phyloP scores from a whole-genome alignment of 768 basidiomycete genomes.

The Suillus bovinus region DNA sequence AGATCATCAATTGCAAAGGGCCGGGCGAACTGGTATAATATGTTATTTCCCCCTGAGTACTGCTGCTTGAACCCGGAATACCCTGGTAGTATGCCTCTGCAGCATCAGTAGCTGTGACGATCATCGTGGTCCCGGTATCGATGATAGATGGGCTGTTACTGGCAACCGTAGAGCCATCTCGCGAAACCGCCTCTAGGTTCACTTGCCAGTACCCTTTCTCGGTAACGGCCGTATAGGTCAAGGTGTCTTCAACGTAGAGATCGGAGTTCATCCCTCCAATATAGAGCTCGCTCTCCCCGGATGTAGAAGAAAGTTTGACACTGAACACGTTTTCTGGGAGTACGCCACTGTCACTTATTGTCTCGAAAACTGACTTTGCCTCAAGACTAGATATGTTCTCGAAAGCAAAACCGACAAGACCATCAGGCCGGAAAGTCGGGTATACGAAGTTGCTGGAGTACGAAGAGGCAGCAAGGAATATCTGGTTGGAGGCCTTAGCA shows the following conservation, averaged over 20 bases:
- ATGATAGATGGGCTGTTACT: conserved; percentile 32
- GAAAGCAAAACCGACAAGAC: conserved; percentile 47
- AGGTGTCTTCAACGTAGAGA: conserved; percentile 43
- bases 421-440: conserved; percentile 36
- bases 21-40: neutral
- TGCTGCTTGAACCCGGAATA: conserved; percentile 28
- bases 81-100: conserved; percentile 33
- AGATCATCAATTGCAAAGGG: neutral
- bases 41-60: neutral
- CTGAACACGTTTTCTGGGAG: conserved; percentile 42
- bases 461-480: conserved; percentile 44
- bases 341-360: conserved; percentile 39
- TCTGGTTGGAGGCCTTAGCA: conserved; percentile 37
- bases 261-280: conserved; percentile 52
- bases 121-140: conserved; percentile 34
- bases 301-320: conserved; percentile 45
- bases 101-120: conserved; percentile 24
- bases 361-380: conserved; percentile 43
- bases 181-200: conserved; percentile 28
- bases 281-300: conserved; percentile 49
- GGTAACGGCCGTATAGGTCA: conserved; percentile 40
- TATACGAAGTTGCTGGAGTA: conserved; percentile 34
- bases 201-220: conserved; percentile 41
- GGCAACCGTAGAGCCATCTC: conserved; percentile 21
- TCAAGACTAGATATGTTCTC: conserved; percentile 36